A percentile compares a stretch with the other conserved stretches of the same genome.
These are phyloP conservation scores for Globisporangium iwayamae DNA, from an alignment of 352 stramenopile species.

Conservation along the genomic window DNA sequence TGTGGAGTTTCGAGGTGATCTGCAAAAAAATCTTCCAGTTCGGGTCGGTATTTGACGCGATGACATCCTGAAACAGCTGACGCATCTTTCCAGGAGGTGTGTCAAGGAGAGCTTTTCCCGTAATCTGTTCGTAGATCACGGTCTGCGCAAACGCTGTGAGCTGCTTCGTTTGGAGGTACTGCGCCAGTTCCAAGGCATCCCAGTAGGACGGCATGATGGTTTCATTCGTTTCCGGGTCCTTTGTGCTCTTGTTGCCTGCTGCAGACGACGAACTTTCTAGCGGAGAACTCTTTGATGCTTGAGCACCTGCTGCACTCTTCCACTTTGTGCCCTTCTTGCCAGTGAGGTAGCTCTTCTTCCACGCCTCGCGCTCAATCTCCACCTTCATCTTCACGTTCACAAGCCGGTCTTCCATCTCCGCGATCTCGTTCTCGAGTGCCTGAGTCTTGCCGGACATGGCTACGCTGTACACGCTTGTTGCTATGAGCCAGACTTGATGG, in stretches of 20 bases:
- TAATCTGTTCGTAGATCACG: slow-evolving; percentile 60
- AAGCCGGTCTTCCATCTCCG: slow-evolving; percentile 57
- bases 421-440: slow-evolving; percentile 54
- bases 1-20: slow-evolving; percentile 36
- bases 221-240: slow-evolving; percentile 6
- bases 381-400: slow-evolving; percentile 47
- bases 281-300: neutral
- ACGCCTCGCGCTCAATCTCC: slow-evolving; percentile 50
- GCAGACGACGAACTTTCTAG: neutral
- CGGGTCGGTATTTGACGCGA: slow-evolving; percentile 26
- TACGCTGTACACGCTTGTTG: neutral
- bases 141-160: slow-evolving; percentile 47
- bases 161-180: slow-evolving; percentile 45
- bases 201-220: slow-evolving; percentile 45
- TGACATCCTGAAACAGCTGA: slow-evolving; percentile 33
- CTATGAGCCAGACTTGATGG: neutral
- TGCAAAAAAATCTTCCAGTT: slow-evolving; percentile 51
- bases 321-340: slow-evolving; percentile 63
- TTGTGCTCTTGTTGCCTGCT: slow-evolving; percentile 2
- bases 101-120: slow-evolving; percentile 49
- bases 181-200: slow-evolving; percentile 58
- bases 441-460: slow-evolving; percentile 39
- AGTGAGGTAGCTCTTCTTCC: slow-evolving; percentile 42
- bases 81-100: slow-evolving; percentile 39
- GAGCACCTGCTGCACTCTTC: slow-evolving; percentile 34